phyloP scores from a whole-genome alignment of 306 rosid genomes.

The Morella rubra region DNA sequence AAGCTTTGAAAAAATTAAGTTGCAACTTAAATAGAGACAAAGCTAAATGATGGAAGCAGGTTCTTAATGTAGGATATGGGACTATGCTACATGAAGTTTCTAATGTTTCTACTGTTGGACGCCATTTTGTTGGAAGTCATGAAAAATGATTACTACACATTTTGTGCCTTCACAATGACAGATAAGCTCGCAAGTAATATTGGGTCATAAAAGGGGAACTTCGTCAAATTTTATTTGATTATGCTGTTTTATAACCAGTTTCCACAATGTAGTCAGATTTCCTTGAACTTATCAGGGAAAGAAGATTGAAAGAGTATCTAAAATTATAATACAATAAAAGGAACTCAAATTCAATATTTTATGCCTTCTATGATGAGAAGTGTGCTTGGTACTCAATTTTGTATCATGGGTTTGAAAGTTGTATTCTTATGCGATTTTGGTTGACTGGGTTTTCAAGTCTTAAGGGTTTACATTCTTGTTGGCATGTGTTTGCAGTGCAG shows the following conservation, averaged over 20 bases:
- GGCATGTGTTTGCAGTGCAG: slow-evolving; percentile 77
- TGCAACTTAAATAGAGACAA: background rate
- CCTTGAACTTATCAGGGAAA: background rate
- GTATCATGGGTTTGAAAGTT: background rate
- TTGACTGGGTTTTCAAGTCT: slow-evolving; percentile 23
- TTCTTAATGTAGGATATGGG: background rate
- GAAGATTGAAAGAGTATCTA: background rate
- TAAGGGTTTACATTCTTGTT: slow-evolving; percentile 31
- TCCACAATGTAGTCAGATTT: background rate
- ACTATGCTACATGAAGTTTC: background rate
- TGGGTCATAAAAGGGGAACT: too few species aligned
- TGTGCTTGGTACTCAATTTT: background rate
- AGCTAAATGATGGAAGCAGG: background rate
- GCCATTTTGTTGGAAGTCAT: background rate
- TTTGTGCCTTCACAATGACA: too few species aligned
- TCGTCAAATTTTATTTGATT: background rate
- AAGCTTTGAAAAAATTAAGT: background rate
- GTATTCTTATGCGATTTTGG: background rate
- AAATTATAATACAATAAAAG: background rate
- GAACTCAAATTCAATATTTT: background rate
- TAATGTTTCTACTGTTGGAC: background rate
- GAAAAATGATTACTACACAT: too few species aligned
- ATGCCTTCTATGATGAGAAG: background rate
- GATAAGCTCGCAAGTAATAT: too few species aligned
- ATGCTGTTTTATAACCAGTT: background rate